Conservation (phyloP, 1,139 yeast species). For the Candida pseudoviswanathii region DNA sequence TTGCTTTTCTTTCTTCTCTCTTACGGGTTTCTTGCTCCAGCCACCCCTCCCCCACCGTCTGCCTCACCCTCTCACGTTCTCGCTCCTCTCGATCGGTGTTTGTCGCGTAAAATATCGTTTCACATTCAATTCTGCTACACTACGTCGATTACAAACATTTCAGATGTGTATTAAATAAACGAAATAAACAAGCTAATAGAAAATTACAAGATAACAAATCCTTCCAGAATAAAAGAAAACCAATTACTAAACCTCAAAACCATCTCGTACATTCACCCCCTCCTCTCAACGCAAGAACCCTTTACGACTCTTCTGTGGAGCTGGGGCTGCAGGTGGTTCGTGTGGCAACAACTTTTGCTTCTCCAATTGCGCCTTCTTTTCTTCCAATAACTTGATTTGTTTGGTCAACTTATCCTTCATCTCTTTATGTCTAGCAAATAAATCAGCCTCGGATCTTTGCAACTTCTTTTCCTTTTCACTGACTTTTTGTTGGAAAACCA, state of each 20-base stretch:
- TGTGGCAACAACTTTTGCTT: conserved; percentile 58
- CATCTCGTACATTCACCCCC: background rate
- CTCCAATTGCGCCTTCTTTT: conserved; percentile 84
- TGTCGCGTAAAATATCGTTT: background rate
- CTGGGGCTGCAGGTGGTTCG: conserved; percentile 54
- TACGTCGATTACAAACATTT: background rate
- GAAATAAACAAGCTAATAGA: background rate
- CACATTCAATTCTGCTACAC: background rate
- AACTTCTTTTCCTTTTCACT: conserved; percentile 95
- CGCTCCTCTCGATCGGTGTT: background rate
- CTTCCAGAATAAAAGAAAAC: background rate
- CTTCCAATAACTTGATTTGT: conserved; percentile 88
- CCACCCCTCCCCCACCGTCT: background rate
- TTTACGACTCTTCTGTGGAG: conserved; percentile 52
- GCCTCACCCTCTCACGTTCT: too few species aligned
- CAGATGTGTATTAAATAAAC: background rate
- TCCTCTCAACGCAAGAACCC: conserved; percentile 51
- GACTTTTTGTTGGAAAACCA: conserved; percentile 95
- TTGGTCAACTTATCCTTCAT: conserved; percentile 92
- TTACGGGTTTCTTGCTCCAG: background rate
- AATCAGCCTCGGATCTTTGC: conserved; percentile 95
- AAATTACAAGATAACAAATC: too few species aligned
- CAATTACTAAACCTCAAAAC: background rate
- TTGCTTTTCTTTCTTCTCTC: background rate
- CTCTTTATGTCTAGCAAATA: conserved; percentile 93